phyloP scores from a whole-genome alignment of 106 monocot genomes.

The Dioscorea dumetorum region DNA sequence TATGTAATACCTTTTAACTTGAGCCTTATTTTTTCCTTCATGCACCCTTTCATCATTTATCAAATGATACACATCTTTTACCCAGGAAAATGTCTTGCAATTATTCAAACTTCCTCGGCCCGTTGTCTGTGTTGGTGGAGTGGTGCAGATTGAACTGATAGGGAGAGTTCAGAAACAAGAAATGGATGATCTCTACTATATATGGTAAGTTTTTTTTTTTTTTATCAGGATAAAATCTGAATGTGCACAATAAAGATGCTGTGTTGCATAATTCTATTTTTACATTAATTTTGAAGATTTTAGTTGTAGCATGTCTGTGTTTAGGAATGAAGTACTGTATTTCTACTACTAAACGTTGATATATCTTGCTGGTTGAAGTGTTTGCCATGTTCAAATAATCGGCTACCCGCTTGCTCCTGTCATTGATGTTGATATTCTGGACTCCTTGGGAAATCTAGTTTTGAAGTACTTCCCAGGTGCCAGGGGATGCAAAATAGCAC shows the following conservation, averaged over 20 bases:
- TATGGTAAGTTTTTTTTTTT: constrained; percentile 32
- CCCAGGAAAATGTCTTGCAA: constrained; percentile 66
- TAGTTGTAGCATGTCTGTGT: not conserved
- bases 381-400: constrained; percentile 37
- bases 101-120: constrained; percentile 82
- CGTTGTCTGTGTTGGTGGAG: constrained; percentile 70
- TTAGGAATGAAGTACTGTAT: not conserved
- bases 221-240: too few relatives aligned
- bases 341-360: not conserved
- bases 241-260: too few relatives aligned
- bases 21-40: too few relatives aligned
- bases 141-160: constrained; percentile 69
- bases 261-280: too few relatives aligned
- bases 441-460: not conserved
- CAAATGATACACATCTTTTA: too few relatives aligned
- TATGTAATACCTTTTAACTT: too few relatives aligned
- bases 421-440: constrained; percentile 15
- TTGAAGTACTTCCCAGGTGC: constrained; percentile 24
- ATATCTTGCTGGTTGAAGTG: constrained; percentile 7
- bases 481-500: not conserved
- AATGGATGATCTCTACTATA: constrained; percentile 55
- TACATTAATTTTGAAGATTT: not conserved
- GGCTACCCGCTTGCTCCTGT: constrained; percentile 27
- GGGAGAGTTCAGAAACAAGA: constrained; percentile 78
- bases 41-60: too few relatives aligned